phyloP scores from a whole-genome alignment of 805 yeast genomes.

The Saturnispora gosingensis region DNA sequence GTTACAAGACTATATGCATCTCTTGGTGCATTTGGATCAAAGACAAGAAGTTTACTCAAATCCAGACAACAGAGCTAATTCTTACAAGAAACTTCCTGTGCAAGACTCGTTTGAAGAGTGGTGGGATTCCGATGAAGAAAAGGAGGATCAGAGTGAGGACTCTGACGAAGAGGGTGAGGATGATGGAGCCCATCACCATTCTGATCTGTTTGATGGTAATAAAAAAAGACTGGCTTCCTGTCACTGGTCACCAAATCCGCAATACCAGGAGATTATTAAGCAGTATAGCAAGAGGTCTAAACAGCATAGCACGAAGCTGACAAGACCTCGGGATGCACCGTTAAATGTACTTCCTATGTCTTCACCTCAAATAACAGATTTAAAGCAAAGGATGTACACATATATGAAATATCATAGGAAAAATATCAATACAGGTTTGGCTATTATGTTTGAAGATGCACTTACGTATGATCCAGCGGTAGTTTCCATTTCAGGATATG shows the following conservation, averaged over 20 bases:
- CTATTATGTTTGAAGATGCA: not conserved
- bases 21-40: constrained; percentile 2
- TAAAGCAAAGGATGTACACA: constrained; percentile 1
- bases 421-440: not conserved
- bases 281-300: not conserved
- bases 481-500: constrained; percentile 1
- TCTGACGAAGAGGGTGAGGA: not conserved
- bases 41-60: constrained; percentile 1
- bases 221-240: constrained; percentile 4
- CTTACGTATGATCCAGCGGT: not conserved
- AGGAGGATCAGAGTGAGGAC: not conserved
- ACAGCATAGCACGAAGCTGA: not conserved
- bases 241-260: constrained; percentile 5
- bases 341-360: not conserved
- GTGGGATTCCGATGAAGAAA: constrained; percentile 5
- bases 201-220: not conserved
- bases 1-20: not conserved
- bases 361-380: constrained; percentile 5
- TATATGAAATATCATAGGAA: constrained; percentile 1
- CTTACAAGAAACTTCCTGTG: not conserved
- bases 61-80: constrained; percentile 4
- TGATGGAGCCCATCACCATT: not conserved
- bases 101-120: constrained; percentile 7
- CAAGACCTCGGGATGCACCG: not conserved
- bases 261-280: not conserved